Percentiles rank a stretch among this genome's conserved stretches.
These are phyloP conservation scores for Suillus discolor DNA, from an alignment of 768 basidiomycete genomes.

Conservation along the genomic window DNA sequence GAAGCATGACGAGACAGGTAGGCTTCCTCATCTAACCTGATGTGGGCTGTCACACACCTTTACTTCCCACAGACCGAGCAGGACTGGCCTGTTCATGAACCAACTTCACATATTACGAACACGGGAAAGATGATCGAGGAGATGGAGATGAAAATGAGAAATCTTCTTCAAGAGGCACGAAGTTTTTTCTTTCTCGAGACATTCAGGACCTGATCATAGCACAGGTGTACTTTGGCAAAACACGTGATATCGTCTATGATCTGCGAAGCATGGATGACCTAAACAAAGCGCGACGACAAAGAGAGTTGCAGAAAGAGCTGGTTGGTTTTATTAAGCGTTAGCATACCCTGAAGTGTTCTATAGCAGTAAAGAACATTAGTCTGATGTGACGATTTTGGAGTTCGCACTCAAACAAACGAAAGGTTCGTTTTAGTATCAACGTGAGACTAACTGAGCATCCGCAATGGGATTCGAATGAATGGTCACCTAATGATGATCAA, in stretches of 20 bases:
- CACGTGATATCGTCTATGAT: conserved; percentile 92
- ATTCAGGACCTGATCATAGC: conserved; percentile 15
- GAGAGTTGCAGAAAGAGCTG: conserved; percentile 89
- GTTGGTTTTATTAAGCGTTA: conserved; percentile 82
- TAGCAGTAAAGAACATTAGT: background rate
- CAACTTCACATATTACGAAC: conserved; percentile 87
- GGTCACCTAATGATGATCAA: conserved; percentile 54
- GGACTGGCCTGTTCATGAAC: conserved; percentile 80
- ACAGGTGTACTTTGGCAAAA: conserved; percentile 95
- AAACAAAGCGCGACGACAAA: conserved; percentile 77
- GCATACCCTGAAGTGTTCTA: conserved; percentile 18
- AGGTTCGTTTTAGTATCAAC: conserved; percentile 17
- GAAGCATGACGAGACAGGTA: conserved; percentile 97
- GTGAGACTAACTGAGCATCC: conserved; percentile 51
- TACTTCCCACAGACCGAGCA: conserved; percentile 66
- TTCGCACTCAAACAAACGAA: background rate
- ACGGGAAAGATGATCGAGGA: conserved; percentile 97
- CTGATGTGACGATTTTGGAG: background rate
- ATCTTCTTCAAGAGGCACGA: conserved; percentile 82
- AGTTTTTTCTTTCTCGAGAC: conserved; percentile 12
- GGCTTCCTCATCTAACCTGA: conserved; percentile 29
- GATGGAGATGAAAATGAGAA: conserved; percentile 99
- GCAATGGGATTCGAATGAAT: conserved; percentile 97
- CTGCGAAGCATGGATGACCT: conserved; percentile 86
- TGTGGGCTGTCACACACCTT: conserved; percentile 13